Base-by-base conservation (phyloP, 345 rosid species). In the Hypericum perforatum region DNA sequence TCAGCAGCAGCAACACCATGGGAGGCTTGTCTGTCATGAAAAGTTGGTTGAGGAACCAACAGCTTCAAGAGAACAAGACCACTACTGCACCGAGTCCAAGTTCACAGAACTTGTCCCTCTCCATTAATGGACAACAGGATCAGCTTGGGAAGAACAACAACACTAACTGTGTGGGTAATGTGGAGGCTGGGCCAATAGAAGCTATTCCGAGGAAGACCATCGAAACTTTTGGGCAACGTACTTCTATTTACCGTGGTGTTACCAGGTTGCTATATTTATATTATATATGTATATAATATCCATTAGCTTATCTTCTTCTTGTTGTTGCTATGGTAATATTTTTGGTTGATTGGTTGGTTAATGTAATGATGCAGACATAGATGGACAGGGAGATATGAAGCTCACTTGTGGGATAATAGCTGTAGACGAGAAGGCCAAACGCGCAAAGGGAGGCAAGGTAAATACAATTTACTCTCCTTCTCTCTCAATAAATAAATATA, bases 391-490 rank as follows among this genome's bases (percentile, higher is more conserved):
- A 72, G 94, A 74, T 85, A 85, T 10, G 89, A 85, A 39, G 94
- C 94, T 57, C 94, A 85, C 71, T 66, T 82, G 45, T 85, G 94
- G 94, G 94, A 85, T 51, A 85, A 85, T 53, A 85, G 82, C 61
- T 85, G 89, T 70, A 80, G 84, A 69, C 72, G 94, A 69, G 94
- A 85, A 66, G 94, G 94, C 41, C 94, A 85, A 74, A 82, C 94
- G 72, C 80, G 94, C 7, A 85, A 85, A 70, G 94, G 94, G 67
- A 82, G 94, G 62, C 94, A 81, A 76, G 87, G 87, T 60, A 59
- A 9, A 16, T 48, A 9, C 0, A n/a, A n/a, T 38, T 37, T 40
- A 15, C 41, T 39, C 32, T 22, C 32, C 4, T 22, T 22, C n/a
- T n/a, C n/a, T n/a, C n/a, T n/a, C n/a, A n/a, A n/a, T n/a, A n/a